Conservation (phyloP, 129 eudicot species). For the Flaveria bidentis region DNA sequence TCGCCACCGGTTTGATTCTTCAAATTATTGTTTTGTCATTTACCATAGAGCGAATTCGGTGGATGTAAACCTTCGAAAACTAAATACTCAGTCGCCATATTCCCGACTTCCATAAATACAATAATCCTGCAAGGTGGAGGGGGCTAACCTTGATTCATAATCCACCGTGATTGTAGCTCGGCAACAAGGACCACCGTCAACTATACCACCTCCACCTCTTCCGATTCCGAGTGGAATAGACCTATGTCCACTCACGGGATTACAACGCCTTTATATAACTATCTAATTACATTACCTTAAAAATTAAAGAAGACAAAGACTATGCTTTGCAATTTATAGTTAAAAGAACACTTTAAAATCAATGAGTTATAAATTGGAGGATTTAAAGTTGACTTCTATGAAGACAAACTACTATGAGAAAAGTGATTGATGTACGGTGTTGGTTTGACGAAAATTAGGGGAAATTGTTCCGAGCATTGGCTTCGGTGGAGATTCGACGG, state of each 20-base stretch:
- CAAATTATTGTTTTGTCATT: constrained; percentile 56
- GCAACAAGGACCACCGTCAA: constrained; percentile 45
- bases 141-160: constrained; percentile 59
- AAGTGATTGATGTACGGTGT: constrained; percentile 21
- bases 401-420: constrained; percentile 12
- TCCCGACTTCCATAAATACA: constrained; percentile 84
- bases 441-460: constrained; percentile 21
- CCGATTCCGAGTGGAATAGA: constrained; percentile 51
- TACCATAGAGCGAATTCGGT: constrained; percentile 47
- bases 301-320: neutral
- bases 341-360: constrained; percentile 11
- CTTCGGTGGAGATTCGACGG: neutral
- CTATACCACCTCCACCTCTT: constrained; percentile 43
- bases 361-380: constrained; percentile 10
- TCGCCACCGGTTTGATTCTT: constrained; percentile 53
- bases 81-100: constrained; percentile 81
- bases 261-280: constrained; percentile 55
- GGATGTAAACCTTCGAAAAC: constrained; percentile 76
- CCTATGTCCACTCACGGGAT: constrained; percentile 66
- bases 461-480: constrained; percentile 4
- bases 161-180: constrained; percentile 57
- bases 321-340: neutral
- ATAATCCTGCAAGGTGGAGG: constrained; percentile 58
- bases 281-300: constrained; percentile 9
- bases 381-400: constrained; percentile 19